Conservation (phyloP, 768 basidiomycete genomes). For the Boletus pseudo-olivaceus region DNA sequence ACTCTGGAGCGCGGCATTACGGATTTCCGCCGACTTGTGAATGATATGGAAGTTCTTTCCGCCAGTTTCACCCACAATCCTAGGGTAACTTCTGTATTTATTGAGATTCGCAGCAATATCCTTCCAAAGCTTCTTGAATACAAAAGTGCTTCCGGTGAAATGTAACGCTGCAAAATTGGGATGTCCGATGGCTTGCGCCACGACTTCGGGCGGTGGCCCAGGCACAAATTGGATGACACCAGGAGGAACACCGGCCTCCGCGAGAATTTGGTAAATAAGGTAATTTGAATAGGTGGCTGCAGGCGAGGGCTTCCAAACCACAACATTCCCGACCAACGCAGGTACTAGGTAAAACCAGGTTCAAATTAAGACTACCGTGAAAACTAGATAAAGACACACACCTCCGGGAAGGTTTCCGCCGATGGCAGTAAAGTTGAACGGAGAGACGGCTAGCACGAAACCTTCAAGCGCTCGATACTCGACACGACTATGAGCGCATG, state of each 20-base stretch:
- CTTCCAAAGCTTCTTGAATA: constrained; percentile 97
- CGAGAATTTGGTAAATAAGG: constrained; percentile 83
- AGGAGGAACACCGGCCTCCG: constrained; percentile 91
- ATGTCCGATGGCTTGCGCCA: constrained; percentile 78
- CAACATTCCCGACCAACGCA: constrained; percentile 91
- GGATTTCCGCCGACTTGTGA: constrained; percentile 81
- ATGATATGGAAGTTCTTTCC: constrained; percentile 99
- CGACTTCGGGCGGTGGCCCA: constrained; percentile 80
- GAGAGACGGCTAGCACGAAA: constrained; percentile 95
- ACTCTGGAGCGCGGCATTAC: constrained; percentile 86
- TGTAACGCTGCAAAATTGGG: constrained; percentile 83
- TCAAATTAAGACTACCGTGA: not conserved
- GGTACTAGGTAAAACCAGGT: constrained; percentile 51
- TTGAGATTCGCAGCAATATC: constrained; percentile 88
- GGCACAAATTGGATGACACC: constrained; percentile 98
- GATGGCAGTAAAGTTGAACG: constrained; percentile 98
- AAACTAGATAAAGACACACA: constrained; percentile 21
- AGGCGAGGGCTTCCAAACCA: constrained; percentile 97
- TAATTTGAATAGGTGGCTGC: constrained; percentile 95
- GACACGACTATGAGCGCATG: constrained; percentile 58
- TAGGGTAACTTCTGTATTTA: constrained; percentile 82
- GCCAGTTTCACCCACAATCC: constrained; percentile 97
- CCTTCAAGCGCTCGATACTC: constrained; percentile 99
- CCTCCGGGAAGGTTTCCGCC: constrained; percentile 89
- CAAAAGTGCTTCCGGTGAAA: constrained; percentile 93